Percentiles rank a stretch among this genome's conserved stretches.
Evolutionary conservation across 306 rosid species (phyloP).

Genomic region (Quercus berberidifolia): DNA sequence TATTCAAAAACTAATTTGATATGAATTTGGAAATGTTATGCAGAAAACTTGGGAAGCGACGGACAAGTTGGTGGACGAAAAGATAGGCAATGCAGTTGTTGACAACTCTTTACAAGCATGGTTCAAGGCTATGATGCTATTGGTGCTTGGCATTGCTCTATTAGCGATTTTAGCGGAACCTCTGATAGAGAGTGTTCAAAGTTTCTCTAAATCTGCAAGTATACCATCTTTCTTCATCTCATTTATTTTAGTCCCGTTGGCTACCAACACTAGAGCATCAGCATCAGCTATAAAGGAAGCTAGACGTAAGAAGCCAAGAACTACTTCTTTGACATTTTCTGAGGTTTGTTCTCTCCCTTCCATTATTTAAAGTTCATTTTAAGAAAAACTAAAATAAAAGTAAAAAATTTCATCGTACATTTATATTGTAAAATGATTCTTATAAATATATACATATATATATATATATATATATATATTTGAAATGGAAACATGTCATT

Average conservation of each 20-base stretch:
- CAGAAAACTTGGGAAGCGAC: slow-evolving; percentile 43
- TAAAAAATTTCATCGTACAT: no score
- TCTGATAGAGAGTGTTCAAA: slow-evolving; percentile 47
- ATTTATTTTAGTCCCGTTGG: slow-evolving; percentile 56
- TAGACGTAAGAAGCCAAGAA: slow-evolving; percentile 42
- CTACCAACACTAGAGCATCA: slow-evolving; percentile 65
- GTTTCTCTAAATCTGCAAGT: slow-evolving; percentile 40
- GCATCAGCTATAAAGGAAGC: slow-evolving; percentile 53
- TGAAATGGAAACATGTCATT: no score
- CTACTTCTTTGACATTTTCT: slow-evolving; percentile 52
- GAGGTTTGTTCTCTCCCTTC: slow-evolving; percentile 41
- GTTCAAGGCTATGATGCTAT: slow-evolving; percentile 30
- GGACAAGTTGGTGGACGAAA: slow-evolving; percentile 41
- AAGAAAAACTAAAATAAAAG: no score
- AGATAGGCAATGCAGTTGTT: slow-evolving; percentile 19
- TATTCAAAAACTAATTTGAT: no score
- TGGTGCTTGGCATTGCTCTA: slow-evolving; percentile 35
- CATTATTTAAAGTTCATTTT: background rate
- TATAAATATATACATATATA: no score
- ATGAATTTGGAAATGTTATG: background rate
- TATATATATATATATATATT: no score
- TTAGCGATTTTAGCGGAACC: slow-evolving; percentile 63
- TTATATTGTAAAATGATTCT: no score
- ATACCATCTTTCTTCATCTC: slow-evolving; percentile 54
- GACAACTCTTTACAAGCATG: slow-evolving; percentile 30